Evolutionary conservation across 495 filamentous ascomycete species (phyloP).

Genomic region (Tuber melanosporum): DNA sequence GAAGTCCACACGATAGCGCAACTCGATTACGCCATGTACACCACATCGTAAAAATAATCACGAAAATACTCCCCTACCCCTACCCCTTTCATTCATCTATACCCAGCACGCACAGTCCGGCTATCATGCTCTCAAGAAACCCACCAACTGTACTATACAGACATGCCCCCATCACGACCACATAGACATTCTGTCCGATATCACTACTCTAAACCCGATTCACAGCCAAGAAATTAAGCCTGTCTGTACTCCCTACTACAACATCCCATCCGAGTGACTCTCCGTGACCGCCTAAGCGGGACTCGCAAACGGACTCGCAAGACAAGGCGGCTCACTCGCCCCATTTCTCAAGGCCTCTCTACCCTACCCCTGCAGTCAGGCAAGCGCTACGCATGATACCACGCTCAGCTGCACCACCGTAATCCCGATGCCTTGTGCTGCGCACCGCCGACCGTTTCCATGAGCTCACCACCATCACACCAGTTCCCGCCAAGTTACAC

Average conservation of each 20-base stretch:
- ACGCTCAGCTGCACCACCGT: background rate
- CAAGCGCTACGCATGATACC: background rate
- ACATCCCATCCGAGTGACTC: too few species aligned
- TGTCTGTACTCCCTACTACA: too few species aligned
- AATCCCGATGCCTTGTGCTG: background rate
- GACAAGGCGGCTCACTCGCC: background rate
- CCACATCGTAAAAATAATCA: background rate
- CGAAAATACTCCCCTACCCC: background rate
- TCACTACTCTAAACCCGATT: too few species aligned
- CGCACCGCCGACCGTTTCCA: background rate
- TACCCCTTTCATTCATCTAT: background rate
- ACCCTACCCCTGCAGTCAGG: background rate
- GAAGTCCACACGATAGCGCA: too few species aligned
- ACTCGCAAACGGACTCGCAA: too few species aligned
- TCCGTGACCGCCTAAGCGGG: too few species aligned
- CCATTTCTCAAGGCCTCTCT: background rate
- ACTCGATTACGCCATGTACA: background rate
- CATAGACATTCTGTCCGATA: background rate
- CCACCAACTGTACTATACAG: background rate
- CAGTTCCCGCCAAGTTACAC: background rate
- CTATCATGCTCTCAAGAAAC: background rate
- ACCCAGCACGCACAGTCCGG: background rate
- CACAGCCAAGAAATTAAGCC: too few species aligned
- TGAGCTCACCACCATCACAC: background rate
- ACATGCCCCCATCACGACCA: background rate